These are phyloP conservation scores for Comarum palustre DNA, from an alignment of 306 rosid genomes.

Conservation along the genomic window DNA sequence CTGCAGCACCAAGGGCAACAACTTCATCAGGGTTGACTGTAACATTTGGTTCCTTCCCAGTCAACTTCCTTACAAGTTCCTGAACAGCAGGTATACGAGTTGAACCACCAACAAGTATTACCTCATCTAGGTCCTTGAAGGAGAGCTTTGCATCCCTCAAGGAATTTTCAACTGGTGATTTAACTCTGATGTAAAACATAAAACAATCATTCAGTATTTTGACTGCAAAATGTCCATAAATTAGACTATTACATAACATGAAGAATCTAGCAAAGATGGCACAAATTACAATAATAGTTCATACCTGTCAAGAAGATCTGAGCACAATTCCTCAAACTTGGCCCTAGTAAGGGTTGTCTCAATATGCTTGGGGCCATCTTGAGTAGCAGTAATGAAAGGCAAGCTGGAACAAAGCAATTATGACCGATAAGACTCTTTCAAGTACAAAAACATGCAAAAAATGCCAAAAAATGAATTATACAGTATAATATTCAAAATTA, in stretches of 20 bases:
- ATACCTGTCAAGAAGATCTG: constrained; percentile 94
- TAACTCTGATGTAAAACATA: constrained; percentile 47
- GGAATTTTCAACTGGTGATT: constrained; percentile 79
- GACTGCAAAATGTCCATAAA: not conserved
- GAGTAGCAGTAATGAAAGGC: constrained; percentile 94
- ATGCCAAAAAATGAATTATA: not conserved
- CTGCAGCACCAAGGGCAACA: constrained; percentile 90
- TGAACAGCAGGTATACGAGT: constrained; percentile 80
- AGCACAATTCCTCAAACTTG: constrained; percentile 86
- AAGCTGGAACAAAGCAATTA: constrained; percentile 41
- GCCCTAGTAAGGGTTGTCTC: constrained; percentile 90
- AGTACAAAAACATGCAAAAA: not conserved
- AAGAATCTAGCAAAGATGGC: not conserved
- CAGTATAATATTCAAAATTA: not conserved
- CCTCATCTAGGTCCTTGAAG: constrained; percentile 78
- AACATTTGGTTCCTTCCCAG: constrained; percentile 73
- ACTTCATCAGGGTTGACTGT: constrained; percentile 90
- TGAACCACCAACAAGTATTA: constrained; percentile 76
- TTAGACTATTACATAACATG: not conserved
- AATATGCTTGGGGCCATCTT: constrained; percentile 95
- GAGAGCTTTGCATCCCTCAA: constrained; percentile 96
- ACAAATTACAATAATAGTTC: not conserved
- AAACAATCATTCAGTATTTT: not conserved
- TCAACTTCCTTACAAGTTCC: constrained; percentile 71
- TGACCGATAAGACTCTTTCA: not conserved